phyloP scores from a whole-genome alignment of 2,329 filamentous ascomycete genomes.

The Onygena corvina region DNA sequence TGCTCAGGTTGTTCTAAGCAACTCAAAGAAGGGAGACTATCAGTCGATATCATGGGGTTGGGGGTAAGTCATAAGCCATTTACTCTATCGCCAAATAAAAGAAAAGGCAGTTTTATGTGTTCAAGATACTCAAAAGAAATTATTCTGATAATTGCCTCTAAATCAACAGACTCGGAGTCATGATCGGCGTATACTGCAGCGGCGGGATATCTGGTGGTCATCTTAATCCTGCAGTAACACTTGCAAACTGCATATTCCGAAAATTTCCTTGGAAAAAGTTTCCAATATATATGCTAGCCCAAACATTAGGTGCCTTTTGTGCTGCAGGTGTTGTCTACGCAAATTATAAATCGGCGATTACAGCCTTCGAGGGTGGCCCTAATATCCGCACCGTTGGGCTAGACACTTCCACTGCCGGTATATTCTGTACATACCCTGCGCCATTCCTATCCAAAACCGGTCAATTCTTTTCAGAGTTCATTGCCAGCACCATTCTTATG shows the following conservation, averaged over 20 bases:
- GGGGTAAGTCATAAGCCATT: conserved; percentile 28
- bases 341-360: conserved; percentile 54
- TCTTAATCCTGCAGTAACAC: conserved; percentile 59
- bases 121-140: conserved; percentile 9
- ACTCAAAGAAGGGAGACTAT: conserved; percentile 35
- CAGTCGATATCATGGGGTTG: conserved; percentile 44
- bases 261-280: conserved; percentile 58
- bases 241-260: conserved; percentile 57
- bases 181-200: conserved; percentile 53
- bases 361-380: conserved; percentile 48
- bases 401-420: conserved; percentile 51
- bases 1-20: conserved; percentile 54
- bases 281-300: conserved; percentile 54
- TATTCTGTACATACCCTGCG: conserved; percentile 61
- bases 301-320: conserved; percentile 55
- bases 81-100: background rate
- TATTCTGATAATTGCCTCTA: background rate
- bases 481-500: conserved; percentile 56
- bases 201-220: conserved; percentile 51
- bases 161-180: conserved; percentile 50
- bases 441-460: conserved; percentile 50
- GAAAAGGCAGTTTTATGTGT: background rate
- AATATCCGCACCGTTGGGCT: conserved; percentile 50
- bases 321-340: conserved; percentile 50
- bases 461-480: conserved; percentile 61